Conservation (phyloP, 2,329 filamentous ascomycete species). For the Fusarium bulbicola region DNA sequence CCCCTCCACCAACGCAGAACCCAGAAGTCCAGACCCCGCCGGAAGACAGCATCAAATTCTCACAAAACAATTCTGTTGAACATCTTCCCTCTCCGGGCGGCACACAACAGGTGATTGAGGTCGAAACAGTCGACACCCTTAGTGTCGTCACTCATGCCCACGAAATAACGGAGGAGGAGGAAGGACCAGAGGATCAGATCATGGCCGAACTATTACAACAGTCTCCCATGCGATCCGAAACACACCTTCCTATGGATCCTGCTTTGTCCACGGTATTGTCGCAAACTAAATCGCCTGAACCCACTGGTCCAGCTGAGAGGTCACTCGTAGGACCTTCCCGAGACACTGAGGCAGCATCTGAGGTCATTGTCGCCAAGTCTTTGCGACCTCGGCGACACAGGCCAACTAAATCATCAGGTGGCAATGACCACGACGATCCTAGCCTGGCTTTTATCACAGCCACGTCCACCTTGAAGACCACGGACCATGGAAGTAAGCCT, state of each 20-base stretch:
- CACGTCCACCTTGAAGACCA: constrained; percentile 17
- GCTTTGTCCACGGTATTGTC: constrained; percentile 12
- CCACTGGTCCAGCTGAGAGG: constrained; percentile 13
- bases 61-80: constrained; percentile 10
- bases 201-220: constrained; percentile 44
- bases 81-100: constrained; percentile 38
- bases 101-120: constrained; percentile 31
- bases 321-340: constrained; percentile 12
- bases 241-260: constrained; percentile 13
- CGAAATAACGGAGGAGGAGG: constrained; percentile 34
- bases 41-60: constrained; percentile 13
- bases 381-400: constrained; percentile 44
- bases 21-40: constrained; percentile 21
- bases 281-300: constrained; percentile 13
- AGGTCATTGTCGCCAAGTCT: constrained; percentile 43
- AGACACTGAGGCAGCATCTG: constrained; percentile 27
- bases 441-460: constrained; percentile 43
- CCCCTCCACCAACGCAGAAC: constrained; percentile 35
- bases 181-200: constrained; percentile 42
- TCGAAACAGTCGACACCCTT: constrained; percentile 26
- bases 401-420: constrained; percentile 37
- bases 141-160: constrained; percentile 6
- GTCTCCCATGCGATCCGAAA: constrained; percentile 29
- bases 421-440: constrained; percentile 40
- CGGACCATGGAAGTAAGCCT: constrained; percentile 22